Evolutionary conservation across 768 basidiomycete genomes (phyloP).

Genomic region (Cubamyces sp.): DNA sequence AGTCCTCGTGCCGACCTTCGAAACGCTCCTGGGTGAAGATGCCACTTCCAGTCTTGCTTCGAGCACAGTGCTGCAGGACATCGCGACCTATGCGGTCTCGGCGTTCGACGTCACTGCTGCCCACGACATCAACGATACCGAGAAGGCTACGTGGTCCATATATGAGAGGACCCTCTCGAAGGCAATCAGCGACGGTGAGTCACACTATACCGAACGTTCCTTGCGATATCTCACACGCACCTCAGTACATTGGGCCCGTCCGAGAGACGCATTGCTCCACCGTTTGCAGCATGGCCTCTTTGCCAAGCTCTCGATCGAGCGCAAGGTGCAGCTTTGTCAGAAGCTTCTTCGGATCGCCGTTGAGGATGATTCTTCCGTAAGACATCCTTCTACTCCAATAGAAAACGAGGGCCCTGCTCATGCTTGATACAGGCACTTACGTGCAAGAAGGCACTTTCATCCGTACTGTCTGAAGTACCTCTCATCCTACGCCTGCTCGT

Average conservation of each 20-base stretch:
- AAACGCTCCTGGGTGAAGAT: conserved; percentile 37
- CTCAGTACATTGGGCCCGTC: conserved; percentile 44
- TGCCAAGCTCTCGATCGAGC: conserved; percentile 51
- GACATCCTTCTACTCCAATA: conserved; percentile 26
- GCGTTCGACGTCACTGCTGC: conserved; percentile 56
- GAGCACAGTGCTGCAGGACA: conserved; percentile 32
- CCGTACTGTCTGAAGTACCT: conserved; percentile 51
- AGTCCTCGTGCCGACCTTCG: conserved; percentile 63
- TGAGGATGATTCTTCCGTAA: conserved; percentile 52
- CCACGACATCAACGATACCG: conserved; percentile 47
- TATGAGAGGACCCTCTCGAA: conserved; percentile 49
- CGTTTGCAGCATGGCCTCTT: conserved; percentile 63
- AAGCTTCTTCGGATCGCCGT: conserved; percentile 58
- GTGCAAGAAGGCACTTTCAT: conserved; percentile 52
- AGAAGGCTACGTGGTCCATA: conserved; percentile 52
- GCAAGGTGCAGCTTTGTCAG: conserved; percentile 57
- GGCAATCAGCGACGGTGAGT: conserved; percentile 52
- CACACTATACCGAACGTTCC: neutral
- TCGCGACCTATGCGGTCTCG: conserved; percentile 42
- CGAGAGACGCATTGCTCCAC: conserved; percentile 46
- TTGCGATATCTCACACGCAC: conserved; percentile 11
- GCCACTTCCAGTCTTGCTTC: neutral
- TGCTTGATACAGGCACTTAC: conserved; percentile 18
- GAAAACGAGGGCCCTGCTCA: neutral
- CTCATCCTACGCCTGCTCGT: conserved; percentile 58